Conservation (phyloP, 2,329 filamentous ascomycete species). For the Fusarium burgessii region DNA sequence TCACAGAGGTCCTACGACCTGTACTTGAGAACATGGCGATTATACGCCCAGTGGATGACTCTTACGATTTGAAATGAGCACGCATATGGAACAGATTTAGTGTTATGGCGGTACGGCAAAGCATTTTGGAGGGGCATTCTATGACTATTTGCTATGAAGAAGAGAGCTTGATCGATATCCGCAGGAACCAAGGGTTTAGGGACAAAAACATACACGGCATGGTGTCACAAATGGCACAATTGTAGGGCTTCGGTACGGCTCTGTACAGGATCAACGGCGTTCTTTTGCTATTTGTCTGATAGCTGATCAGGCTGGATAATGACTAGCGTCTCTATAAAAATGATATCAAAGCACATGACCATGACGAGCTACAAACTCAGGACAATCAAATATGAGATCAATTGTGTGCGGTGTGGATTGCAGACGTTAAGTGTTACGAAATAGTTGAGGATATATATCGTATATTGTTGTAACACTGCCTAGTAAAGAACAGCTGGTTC, state of each 20-base stretch:
- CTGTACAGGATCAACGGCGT: slow-evolving; percentile 39
- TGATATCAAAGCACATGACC: slow-evolving; percentile 24
- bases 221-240: slow-evolving; percentile 13
- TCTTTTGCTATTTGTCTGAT: slow-evolving; percentile 35
- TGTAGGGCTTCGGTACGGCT: slow-evolving; percentile 12
- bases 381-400: background rate
- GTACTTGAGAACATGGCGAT: background rate
- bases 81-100: slow-evolving; percentile 27
- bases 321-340: slow-evolving; percentile 26
- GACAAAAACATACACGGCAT: slow-evolving; percentile 20
- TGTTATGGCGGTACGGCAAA: slow-evolving; percentile 26
- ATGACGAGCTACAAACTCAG: background rate
- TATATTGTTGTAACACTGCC: background rate
- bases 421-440: background rate
- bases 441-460: background rate
- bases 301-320: slow-evolving; percentile 32
- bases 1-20: background rate
- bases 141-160: slow-evolving; percentile 20
- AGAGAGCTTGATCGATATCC: slow-evolving; percentile 12
- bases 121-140: slow-evolving; percentile 25
- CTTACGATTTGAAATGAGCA: slow-evolving; percentile 34
- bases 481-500: background rate
- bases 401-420: background rate
- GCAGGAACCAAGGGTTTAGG: slow-evolving; percentile 5
- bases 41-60: slow-evolving; percentile 1